phyloP scores from a whole-genome alignment of 2,329 filamentous ascomycete species.

The Xylaria sp. region DNA sequence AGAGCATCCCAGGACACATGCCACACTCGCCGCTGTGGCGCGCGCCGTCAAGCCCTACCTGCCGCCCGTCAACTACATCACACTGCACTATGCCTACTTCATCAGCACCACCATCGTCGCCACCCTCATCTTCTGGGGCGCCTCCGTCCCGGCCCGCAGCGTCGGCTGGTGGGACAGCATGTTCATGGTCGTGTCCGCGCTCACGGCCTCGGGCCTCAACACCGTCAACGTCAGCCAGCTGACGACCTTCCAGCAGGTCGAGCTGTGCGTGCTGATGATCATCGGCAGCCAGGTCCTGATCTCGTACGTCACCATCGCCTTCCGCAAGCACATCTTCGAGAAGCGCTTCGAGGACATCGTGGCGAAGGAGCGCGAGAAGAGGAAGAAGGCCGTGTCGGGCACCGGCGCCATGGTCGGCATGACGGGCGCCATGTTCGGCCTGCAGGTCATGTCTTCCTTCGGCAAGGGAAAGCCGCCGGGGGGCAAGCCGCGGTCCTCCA shows the following conservation, averaged over 20 bases:
- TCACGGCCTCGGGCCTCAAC: constrained; percentile 70
- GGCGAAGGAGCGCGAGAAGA: constrained; percentile 41
- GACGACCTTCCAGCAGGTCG: constrained; percentile 68
- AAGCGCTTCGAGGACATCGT: constrained; percentile 59
- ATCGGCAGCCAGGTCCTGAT: constrained; percentile 70
- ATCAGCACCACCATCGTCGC: constrained; percentile 56
- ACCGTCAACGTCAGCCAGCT: constrained; percentile 65
- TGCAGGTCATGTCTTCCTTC: constrained; percentile 36
- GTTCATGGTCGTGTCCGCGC: constrained; percentile 67
- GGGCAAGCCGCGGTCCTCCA: constrained; percentile 16
- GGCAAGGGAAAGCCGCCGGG: constrained; percentile 21
- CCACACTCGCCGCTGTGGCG: constrained; percentile 5
- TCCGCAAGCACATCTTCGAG: constrained; percentile 65
- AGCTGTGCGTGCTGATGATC: constrained; percentile 67
- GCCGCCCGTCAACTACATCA: constrained; percentile 62
- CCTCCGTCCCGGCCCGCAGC: constrained; percentile 52
- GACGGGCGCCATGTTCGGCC: constrained; percentile 33
- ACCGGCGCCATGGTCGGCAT: constrained; percentile 30
- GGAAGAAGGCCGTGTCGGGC: constrained; percentile 26
- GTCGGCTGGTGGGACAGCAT: constrained; percentile 66
- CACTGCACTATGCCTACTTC: constrained; percentile 70
- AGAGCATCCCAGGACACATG: constrained; percentile 20
- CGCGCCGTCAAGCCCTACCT: constrained; percentile 30
- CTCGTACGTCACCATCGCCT: constrained; percentile 63
- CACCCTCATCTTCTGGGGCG: constrained; percentile 64